Conservation (phyloP, 768 basidiomycete species). For the Lactifluus echinatus region DNA sequence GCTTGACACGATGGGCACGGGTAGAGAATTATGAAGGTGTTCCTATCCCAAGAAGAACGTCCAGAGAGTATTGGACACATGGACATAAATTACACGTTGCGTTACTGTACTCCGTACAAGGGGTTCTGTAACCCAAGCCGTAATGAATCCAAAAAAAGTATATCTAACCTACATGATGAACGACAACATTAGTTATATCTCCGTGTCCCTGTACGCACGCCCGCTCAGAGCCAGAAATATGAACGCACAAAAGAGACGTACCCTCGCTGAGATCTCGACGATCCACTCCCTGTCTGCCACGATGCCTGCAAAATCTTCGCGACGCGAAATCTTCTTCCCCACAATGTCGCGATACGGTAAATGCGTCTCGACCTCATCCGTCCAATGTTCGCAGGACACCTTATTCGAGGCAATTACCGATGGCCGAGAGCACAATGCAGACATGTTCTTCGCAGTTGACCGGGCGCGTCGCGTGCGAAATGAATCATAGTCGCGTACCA, state of each 20-base stretch:
- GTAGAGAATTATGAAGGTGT: too few species aligned
- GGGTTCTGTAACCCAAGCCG: too few species aligned
- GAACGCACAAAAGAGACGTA: neutral
- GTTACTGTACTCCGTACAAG: too few species aligned
- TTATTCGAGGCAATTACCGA: neutral
- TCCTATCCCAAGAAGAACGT: too few species aligned
- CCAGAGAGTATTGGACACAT: too few species aligned
- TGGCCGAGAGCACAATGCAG: neutral
- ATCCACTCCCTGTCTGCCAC: slow-evolving; percentile 12
- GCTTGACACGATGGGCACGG: neutral
- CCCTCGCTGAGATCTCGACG: slow-evolving; percentile 1
- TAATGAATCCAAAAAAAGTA: neutral
- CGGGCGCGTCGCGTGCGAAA: neutral
- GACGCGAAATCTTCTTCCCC: neutral
- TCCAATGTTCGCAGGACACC: neutral
- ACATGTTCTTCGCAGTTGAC: neutral
- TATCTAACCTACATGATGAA: slow-evolving; percentile 6
- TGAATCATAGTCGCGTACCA: slow-evolving; percentile 4
- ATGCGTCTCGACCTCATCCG: neutral
- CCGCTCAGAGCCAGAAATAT: neutral
- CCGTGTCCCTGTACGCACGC: neutral
- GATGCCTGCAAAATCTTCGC: neutral
- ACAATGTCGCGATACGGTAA: slow-evolving; percentile 11
- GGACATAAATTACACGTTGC: too few species aligned
- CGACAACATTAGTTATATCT: neutral